Conservation (phyloP, 164 flowering plant genomes). For the Vitis amurensis region DNA sequence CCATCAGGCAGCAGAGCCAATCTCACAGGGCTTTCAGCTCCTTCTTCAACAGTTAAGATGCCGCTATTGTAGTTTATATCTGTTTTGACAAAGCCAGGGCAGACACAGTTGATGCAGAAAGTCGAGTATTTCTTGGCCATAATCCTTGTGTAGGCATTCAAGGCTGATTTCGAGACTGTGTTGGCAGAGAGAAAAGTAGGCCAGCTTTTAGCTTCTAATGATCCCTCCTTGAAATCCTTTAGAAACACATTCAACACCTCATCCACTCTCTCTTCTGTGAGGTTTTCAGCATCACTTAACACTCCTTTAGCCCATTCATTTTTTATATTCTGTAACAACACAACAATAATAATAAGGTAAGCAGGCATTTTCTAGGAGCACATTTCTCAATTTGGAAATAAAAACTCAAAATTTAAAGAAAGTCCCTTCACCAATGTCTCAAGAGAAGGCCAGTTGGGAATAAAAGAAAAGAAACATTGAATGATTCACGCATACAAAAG, state of each 20-base stretch:
- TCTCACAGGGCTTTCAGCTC: constrained; percentile 38
- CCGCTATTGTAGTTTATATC: constrained; percentile 35
- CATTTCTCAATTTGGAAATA: too few relatives aligned
- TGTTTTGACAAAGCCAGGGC: constrained; percentile 54
- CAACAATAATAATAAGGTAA: background rate
- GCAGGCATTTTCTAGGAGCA: too few relatives aligned
- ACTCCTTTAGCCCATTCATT: constrained; percentile 7
- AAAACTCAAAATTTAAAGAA: too few relatives aligned
- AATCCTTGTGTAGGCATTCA: constrained; percentile 50
- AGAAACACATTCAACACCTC: constrained; percentile 32
- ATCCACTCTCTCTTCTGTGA: constrained; percentile 47
- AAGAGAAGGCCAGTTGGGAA: too few relatives aligned
- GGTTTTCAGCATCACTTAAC: constrained; percentile 31
- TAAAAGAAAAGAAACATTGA: too few relatives aligned
- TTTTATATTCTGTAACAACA: constrained; percentile 19
- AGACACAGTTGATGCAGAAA: constrained; percentile 37
- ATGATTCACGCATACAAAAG: too few relatives aligned
- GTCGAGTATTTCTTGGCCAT: constrained; percentile 37
- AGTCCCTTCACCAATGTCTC: too few relatives aligned
- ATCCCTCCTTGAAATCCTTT: constrained; percentile 37
- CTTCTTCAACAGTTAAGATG: constrained; percentile 30
- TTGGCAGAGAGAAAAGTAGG: constrained; percentile 28
- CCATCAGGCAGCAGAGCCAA: constrained; percentile 45
- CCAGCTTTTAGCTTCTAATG: constrained; percentile 37
- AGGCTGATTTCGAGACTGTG: constrained; percentile 41